Base-by-base conservation (phyloP, 441 rosid genomes). In the Codiaeum variegatum region DNA sequence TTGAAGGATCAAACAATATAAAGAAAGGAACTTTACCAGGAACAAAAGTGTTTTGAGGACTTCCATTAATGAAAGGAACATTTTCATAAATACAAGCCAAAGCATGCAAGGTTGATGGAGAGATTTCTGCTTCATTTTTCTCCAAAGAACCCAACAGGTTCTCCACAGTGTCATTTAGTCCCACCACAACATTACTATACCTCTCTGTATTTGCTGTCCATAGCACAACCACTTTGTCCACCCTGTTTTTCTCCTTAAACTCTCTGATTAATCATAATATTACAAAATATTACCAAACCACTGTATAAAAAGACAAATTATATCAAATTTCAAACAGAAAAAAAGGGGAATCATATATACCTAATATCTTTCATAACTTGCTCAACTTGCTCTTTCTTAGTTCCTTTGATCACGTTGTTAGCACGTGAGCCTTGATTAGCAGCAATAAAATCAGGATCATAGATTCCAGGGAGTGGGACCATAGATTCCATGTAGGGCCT, bases 191-290 rank as follows among this genome's bases (percentile, higher is more conserved):
- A 77, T 90, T 83, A 77, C 98, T 92, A 72, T 94, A 92, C 88
- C 97, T 89, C 85, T 94, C 98, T 16, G 98, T 94, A 81, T 94
- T 94, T 21, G 98, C 98, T 21, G 97, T 94, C 97, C 98, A 94
- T 16, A 92, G 63, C 44, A 94, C 97, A 82, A 94, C 96, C 10
- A 90, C 81, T 83, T 76, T 94, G 74, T 94, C 94, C 79, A 92
- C 95, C 85, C 85, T 89, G 80, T 58, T 89, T 71, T 84, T 85
- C 85, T 89, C 91, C 89, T 90, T 92, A 62, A 94, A 94, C 80
- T 94, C 97, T 87, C 97, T 94, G 59, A 15, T 70, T 47, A 70
- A 74, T 66, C 23, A 66, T 32, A 13, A 36, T 10, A 28, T 54
- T 19, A 54, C 16, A 65, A 58, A 0, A 40, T 40, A 38, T 32